These are phyloP conservation scores for Candida patagonica DNA, from an alignment of 805 yeast species.

Conservation along the genomic window DNA sequence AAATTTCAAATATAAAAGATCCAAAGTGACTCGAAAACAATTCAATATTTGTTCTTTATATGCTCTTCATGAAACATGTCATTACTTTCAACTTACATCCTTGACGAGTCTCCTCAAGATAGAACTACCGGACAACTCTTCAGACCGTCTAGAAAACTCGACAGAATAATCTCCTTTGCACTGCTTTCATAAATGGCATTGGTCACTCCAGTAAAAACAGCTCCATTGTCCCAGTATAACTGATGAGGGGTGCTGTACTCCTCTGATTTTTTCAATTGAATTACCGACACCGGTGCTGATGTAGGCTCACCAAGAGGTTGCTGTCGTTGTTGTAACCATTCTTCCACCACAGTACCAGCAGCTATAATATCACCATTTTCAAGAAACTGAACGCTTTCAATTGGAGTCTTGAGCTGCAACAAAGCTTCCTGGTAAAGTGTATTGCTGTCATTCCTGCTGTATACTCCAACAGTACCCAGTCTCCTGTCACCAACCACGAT, in stretches of 20 bases:
- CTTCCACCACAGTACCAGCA: background rate
- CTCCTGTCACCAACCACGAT: background rate
- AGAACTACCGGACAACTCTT: too few species aligned
- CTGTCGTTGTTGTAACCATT: too few species aligned
- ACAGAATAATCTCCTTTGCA: background rate
- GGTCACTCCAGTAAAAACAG: background rate
- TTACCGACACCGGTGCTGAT: background rate
- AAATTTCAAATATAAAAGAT: too few species aligned
- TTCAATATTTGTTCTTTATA: too few species aligned
- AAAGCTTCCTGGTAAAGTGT: background rate
- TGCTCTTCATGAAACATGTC: too few species aligned
- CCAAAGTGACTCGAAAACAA: too few species aligned
- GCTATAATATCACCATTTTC: background rate
- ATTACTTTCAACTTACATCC: too few species aligned
- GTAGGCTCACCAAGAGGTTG: background rate
- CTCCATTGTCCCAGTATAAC: slow-evolving; percentile 1
- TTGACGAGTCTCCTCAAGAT: too few species aligned
- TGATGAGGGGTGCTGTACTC: background rate
- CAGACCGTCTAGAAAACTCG: slow-evolving; percentile 1
- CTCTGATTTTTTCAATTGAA: background rate
- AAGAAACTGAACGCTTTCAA: background rate
- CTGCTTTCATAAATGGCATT: background rate
- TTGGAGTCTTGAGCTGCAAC: background rate
- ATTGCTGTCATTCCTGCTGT: background rate
- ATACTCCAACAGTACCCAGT: background rate